phyloP scores from a whole-genome alignment of 164 flowering plant species.

The Piper betle region DNA sequence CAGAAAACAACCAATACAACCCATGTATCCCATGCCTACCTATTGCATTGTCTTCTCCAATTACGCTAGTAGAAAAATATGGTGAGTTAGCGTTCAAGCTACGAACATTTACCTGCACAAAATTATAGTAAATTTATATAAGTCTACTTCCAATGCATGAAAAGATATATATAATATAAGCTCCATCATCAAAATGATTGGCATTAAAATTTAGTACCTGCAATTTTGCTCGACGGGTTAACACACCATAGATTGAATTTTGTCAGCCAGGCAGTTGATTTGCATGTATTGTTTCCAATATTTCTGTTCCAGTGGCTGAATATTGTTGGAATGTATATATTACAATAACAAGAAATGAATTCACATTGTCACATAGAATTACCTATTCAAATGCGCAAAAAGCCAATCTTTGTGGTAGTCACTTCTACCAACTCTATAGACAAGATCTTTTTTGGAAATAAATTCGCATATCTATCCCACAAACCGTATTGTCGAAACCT shows the following conservation, averaged over 20 bases:
- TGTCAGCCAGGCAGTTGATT: conserved; percentile 46
- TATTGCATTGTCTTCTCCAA: conserved; percentile 41
- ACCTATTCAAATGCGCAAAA: conserved; percentile 73
- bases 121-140: not conserved
- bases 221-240: conserved; percentile 13
- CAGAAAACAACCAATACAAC: conserved; percentile 38
- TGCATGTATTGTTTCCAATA: conserved; percentile 21
- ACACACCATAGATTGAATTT: conserved; percentile 14
- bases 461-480: conserved; percentile 74
- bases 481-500: conserved; percentile 83
- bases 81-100: not conserved
- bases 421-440: conserved; percentile 44
- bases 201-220: conserved; percentile 7
- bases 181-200: not conserved
- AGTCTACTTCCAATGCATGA: too few relatives aligned
- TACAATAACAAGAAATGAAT: not conserved
- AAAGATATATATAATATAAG: too few relatives aligned
- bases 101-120: too few relatives aligned
- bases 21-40: conserved; percentile 85
- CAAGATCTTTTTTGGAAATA: conserved; percentile 55
- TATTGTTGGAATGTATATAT: not conserved
- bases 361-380: not conserved
- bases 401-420: conserved; percentile 70
- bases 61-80: not conserved
- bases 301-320: conserved; percentile 26